These are phyloP conservation scores for Yamadazyma olivae DNA, from an alignment of 805 yeast genomes.

Conservation along the genomic window DNA sequence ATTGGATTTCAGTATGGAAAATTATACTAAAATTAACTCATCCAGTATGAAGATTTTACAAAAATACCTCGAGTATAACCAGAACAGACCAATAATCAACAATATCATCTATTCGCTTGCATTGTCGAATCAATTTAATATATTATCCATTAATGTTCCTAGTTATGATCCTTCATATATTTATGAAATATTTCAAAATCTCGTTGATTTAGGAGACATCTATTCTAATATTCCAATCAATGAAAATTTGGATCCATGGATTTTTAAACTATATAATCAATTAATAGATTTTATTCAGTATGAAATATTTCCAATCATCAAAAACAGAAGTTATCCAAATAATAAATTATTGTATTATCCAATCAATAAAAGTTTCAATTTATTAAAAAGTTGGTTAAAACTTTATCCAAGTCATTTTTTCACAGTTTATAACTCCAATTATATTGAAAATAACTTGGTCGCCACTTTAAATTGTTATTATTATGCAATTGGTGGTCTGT, in stretches of 20 bases:
- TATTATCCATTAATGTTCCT: conserved; percentile 20
- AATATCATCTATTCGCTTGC: conserved; percentile 5
- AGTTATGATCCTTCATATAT: conserved; percentile 21
- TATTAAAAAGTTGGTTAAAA: conserved; percentile 19
- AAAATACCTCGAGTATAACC: conserved; percentile 7
- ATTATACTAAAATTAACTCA: conserved; percentile 10
- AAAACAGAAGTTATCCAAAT: conserved; percentile 11
- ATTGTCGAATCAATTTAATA: conserved; percentile 11
- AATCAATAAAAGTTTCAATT: conserved; percentile 14
- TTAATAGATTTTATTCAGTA: conserved; percentile 15
- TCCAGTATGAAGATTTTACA: conserved; percentile 7
- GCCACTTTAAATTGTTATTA: conserved; percentile 20
- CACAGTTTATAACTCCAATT: not conserved
- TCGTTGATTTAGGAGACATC: conserved; percentile 10
- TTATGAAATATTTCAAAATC: conserved; percentile 15
- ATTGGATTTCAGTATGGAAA: conserved; percentile 13
- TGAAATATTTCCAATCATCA: conserved; percentile 16
- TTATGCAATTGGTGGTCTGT: conserved; percentile 18
- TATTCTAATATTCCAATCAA: conserved; percentile 4
- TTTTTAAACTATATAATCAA: conserved; percentile 11
- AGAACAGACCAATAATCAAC: conserved; percentile 5
- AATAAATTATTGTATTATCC: conserved; percentile 17
- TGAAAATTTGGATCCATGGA: not conserved
- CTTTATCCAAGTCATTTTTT: conserved; percentile 16
- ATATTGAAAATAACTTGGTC: conserved; percentile 13